These are phyloP conservation scores for Babesia sp. DNA, from an alignment of 169 alveolate genomes.

Conservation along the genomic window DNA sequence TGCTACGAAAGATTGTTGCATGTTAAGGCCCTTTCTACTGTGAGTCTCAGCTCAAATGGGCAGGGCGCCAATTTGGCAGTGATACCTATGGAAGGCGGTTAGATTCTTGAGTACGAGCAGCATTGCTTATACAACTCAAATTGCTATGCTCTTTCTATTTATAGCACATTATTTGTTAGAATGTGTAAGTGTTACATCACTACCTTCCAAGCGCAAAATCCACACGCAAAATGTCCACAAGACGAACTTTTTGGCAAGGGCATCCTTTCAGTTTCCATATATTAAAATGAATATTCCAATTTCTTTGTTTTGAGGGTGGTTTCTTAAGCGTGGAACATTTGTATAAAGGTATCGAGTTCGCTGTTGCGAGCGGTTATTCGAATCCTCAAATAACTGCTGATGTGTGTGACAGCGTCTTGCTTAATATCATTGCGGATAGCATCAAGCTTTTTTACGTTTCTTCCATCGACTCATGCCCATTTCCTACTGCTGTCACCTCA, in stretches of 20 bases:
- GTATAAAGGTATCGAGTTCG: no score
- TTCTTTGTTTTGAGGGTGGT: no score
- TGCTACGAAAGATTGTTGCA: background rate
- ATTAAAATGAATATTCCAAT: no score
- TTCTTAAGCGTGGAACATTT: no score
- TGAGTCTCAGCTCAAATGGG: background rate
- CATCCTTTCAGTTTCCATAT: no score
- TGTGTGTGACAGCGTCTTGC: no score
- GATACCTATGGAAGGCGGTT: background rate
- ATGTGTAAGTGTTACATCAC: background rate
- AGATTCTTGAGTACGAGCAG: background rate
- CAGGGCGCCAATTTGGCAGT: background rate
- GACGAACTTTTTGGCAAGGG: no score
- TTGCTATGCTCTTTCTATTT: background rate
- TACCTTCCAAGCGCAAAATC: background rate
- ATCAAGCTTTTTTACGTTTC: no score
- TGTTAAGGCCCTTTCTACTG: background rate
- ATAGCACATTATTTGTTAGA: background rate
- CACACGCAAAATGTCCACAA: background rate
- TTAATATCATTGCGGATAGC: no score
- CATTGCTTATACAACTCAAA: background rate
- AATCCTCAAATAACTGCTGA: no score
- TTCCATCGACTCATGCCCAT: constrained; percentile 60
- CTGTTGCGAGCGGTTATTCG: no score
- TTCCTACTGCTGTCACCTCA: constrained; percentile 63